These are phyloP conservation scores for Linaria vulgaris DNA, from an alignment of 257 asterid genomes.

Conservation along the genomic window DNA sequence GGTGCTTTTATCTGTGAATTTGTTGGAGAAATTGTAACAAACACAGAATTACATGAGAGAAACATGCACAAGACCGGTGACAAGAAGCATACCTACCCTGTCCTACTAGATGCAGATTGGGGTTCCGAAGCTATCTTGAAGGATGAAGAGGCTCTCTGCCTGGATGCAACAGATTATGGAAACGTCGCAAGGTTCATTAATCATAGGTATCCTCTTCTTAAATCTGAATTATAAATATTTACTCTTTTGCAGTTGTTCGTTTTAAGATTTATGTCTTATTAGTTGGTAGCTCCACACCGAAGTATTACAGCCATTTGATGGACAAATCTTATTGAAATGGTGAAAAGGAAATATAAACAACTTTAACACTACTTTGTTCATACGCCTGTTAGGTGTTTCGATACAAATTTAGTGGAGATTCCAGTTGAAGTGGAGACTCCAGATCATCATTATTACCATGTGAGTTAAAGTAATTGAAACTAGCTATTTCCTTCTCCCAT, in stretches of 20 bases:
- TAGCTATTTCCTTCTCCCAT: not conserved
- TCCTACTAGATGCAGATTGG: constrained; percentile 61
- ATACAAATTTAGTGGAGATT: constrained; percentile 57
- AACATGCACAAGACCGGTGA: constrained; percentile 24
- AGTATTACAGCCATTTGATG: too few species aligned
- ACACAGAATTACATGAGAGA: constrained; percentile 38
- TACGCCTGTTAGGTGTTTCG: constrained; percentile 48
- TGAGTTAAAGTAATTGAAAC: constrained; percentile 22
- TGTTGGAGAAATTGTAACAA: constrained; percentile 59
- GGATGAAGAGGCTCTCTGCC: constrained; percentile 59
- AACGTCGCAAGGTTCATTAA: constrained; percentile 63
- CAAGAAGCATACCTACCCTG: constrained; percentile 39
- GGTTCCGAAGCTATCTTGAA: constrained; percentile 42
- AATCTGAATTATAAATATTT: not conserved
- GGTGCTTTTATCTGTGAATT: constrained; percentile 66
- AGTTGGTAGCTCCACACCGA: not conserved
- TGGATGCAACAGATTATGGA: constrained; percentile 54
- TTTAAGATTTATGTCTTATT: not conserved
- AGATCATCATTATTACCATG: constrained; percentile 66
- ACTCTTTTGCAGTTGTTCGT: not conserved
- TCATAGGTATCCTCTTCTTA: constrained; percentile 44
- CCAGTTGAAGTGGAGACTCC: constrained; percentile 76
- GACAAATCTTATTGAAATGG: too few species aligned
- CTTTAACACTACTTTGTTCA: not conserved
- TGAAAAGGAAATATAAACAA: too few species aligned